Evolutionary conservation across 495 filamentous ascomycete genomes (phyloP), one percentile per base, ranked within the genome.

Genomic region (Achaetomiella virescens): DNA sequence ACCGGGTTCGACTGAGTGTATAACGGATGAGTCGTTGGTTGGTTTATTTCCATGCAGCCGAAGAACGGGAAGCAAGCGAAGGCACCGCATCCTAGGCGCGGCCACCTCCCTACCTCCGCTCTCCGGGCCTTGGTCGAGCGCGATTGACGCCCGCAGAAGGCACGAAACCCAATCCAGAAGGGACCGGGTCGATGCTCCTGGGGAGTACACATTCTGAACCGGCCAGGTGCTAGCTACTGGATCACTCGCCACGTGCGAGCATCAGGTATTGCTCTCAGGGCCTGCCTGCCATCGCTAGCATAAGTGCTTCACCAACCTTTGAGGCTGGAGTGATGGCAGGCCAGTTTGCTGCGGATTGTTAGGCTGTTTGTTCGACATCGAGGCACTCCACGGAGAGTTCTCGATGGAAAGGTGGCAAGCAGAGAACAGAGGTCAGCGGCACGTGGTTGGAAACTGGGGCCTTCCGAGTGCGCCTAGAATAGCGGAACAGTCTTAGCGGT

Each of bases 1-100:
- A 54, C 65, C 18, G 87, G 86, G 61, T 96, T 92, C 70, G 91
- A 97, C 74, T 96, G 91, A 96, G 77, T 41, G 55, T 46, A 42
- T 42, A 2, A 10, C 27, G 22, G 38, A 24, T 22, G 24, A 43
- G 53, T 53, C 54, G 49, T n/a, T 45, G 55, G 53, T 20, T n/a
- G 33, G 37, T 59, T 58, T 52, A 22, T 59, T 64, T 50, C 24
- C 14, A 51, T 54, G 59, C 55, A 52, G 55, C 46, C 54, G 49
- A 29, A 54, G 48, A 31, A 48, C 50, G 53, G 37, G 31, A 45
- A 31, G 53, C 31, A 45, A 50, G 15, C 58, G n/a, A n/a, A 61
- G 44, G 42, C 41, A 61, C 43, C n/a, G 48, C 45, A 52, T 33
- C 41, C 41, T 25, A 55, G 54, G 46, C 46, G 35, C 36, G 33